Base-by-base conservation (phyloP, 495 filamentous ascomycete genomes). In the Aspergillus sclerotiicarbonarius region DNA sequence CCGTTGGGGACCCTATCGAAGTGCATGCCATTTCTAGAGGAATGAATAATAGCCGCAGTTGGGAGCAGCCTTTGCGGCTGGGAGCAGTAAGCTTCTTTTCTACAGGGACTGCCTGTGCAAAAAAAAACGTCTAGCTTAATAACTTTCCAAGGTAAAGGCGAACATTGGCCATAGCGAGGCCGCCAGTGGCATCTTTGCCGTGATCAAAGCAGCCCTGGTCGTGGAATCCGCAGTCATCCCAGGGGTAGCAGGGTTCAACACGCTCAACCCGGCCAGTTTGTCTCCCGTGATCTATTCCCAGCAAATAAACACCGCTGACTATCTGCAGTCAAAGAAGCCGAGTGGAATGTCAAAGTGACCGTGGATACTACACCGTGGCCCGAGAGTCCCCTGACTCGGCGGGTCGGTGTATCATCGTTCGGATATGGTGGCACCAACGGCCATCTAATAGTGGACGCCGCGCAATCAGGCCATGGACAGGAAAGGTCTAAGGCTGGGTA, bases 131-230 rank as follows among this genome's bases (percentile, higher is more conserved):
- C n/a, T n/a, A n/a, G n/a, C 25, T 3, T 25, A 25, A 3, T 25
- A 25, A 25, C 5, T 5, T 5, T 25, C 25, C 25, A 25, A 25
- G 25, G 25, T 80, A 44, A 82, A 81, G 50, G 59, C 63, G 9
- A 79, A 80, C 53, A 54, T 80, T 10, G 76, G 78, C 13, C 79
- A 80, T 45, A 44, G 63, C 0, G 74, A 79, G 56, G 62, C 64
- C 0, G 69, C 71, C 0, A 66, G 67, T 29, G 78, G 80, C 0
- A 32, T 56, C 19, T 80, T 82, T 1, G 79, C 78, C 0, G 29
- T 87, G 3, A 64, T 89, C 6, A 87, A 87, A 65, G 77, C 79
- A 5, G 67, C 76, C 0, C 58, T 82, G 33, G 70, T 76, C 15
- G 67, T 86, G 48, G 75, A 79, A 56, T 67, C 81, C 32, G 66